phyloP scores from a whole-genome alignment of 345 rosid genomes.

The Noccaea bulbosa region DNA sequence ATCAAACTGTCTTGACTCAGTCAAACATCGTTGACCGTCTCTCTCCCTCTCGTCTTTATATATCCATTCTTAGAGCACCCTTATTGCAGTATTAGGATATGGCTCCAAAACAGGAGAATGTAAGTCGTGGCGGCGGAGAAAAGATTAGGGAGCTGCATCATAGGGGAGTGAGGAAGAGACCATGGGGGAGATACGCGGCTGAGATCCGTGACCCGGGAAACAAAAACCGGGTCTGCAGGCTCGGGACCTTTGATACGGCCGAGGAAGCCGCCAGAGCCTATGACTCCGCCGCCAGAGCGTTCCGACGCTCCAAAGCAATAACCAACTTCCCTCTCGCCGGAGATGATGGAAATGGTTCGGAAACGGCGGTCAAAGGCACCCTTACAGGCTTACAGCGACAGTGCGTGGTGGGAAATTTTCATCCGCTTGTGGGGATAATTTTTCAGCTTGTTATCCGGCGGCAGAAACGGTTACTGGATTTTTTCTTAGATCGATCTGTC shows the following conservation, averaged over 20 bases:
- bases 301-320: conserved; percentile 64
- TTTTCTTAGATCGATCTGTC: conserved; percentile 18
- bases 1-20: conserved; percentile 7
- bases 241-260: conserved; percentile 64
- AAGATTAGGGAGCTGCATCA: conserved; percentile 48
- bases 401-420: conserved; percentile 14
- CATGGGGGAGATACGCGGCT: conserved; percentile 76
- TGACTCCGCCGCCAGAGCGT: conserved; percentile 59
- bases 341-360: conserved; percentile 41
- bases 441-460: conserved; percentile 47
- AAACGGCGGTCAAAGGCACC: conserved; percentile 46
- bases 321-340: conserved; percentile 54
- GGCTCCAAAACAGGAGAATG: conserved; percentile 8
- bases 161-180: conserved; percentile 70
- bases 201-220: conserved; percentile 69
- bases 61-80: neutral
- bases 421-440: conserved; percentile 26
- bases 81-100: neutral
- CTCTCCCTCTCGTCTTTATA: neutral
- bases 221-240: conserved; percentile 71
- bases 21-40: conserved; percentile 18
- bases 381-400: conserved; percentile 30
- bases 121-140: neutral
- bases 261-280: conserved; percentile 71
- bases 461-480: neutral